Evolutionary conservation across 805 yeast species (phyloP).

Genomic region (Kluyveromyces aestuarii): DNA sequence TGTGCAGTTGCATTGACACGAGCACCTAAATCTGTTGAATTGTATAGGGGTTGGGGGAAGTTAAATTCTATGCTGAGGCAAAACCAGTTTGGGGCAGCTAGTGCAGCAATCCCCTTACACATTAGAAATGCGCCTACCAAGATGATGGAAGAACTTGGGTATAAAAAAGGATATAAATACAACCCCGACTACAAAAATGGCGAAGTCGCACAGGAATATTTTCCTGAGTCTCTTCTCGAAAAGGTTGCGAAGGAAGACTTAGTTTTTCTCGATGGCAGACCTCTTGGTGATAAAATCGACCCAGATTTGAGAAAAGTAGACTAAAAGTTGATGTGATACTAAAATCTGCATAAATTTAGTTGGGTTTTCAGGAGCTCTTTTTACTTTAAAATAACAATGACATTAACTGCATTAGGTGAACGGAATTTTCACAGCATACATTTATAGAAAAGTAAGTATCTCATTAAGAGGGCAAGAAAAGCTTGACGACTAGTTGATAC

Average conservation of each 20-base stretch:
- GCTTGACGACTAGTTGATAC: too few relatives aligned
- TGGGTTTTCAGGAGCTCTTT: too few relatives aligned
- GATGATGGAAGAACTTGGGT: constrained; percentile 83
- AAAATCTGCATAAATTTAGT: too few relatives aligned
- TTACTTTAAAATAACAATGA: too few relatives aligned
- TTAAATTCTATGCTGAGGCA: constrained; percentile 51
- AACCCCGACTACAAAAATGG: constrained; percentile 77
- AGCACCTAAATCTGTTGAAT: constrained; percentile 78
- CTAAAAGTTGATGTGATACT: background rate
- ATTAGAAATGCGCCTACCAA: constrained; percentile 91
- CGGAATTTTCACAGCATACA: too few relatives aligned
- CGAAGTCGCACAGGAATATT: constrained; percentile 58
- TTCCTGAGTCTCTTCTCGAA: constrained; percentile 50
- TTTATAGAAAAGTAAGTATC: too few relatives aligned
- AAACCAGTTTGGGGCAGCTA: constrained; percentile 40
- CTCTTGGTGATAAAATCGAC: constrained; percentile 43
- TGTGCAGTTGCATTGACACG: constrained; percentile 85
- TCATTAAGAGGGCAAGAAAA: too few relatives aligned
- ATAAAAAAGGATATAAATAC: constrained; percentile 77
- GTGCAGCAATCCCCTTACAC: constrained; percentile 60
- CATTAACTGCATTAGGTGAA: too few relatives aligned
- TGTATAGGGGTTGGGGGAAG: constrained; percentile 69
- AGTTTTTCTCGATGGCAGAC: constrained; percentile 43
- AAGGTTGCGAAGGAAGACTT: constrained; percentile 26
- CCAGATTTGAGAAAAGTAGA: constrained; percentile 27